Conservation (phyloP, 2,329 filamentous ascomycete genomes). For the Penicillium frequentans region DNA sequence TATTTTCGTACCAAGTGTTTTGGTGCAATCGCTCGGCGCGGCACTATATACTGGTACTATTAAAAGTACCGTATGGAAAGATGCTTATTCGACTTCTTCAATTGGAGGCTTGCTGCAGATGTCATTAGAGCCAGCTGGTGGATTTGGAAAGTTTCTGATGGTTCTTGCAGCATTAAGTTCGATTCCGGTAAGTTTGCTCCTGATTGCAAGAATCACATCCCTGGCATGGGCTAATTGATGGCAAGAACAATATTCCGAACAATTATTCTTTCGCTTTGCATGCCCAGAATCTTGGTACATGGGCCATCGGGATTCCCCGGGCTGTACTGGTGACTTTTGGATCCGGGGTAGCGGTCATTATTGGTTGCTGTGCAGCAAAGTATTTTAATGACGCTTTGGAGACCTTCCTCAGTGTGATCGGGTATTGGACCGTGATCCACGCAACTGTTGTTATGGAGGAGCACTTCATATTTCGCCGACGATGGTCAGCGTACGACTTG, state of each 20-base stretch:
- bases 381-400: constrained; percentile 40
- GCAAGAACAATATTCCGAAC: constrained; percentile 38
- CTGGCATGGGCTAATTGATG: neutral
- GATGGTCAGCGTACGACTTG: constrained; percentile 35
- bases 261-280: constrained; percentile 40
- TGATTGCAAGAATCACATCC: neutral
- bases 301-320: constrained; percentile 33
- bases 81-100: constrained; percentile 26
- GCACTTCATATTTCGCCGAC: constrained; percentile 34
- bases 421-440: constrained; percentile 51
- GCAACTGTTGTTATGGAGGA: constrained; percentile 36
- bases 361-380: constrained; percentile 34
- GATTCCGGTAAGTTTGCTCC: constrained; percentile 26
- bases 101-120: constrained; percentile 34
- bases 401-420: constrained; percentile 50
- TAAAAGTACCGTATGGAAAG: constrained; percentile 27
- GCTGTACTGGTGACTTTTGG: constrained; percentile 36
- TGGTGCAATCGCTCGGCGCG: constrained; percentile 35
- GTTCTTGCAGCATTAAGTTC: constrained; percentile 34
- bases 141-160: constrained; percentile 37
- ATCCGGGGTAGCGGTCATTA: constrained; percentile 31
- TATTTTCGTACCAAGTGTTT: constrained; percentile 29
- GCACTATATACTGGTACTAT: constrained; percentile 33
- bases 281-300: constrained; percentile 35
- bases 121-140: constrained; percentile 32